These are phyloP conservation scores for Paxillus involutus DNA, from an alignment of 768 basidiomycete species.

Conservation along the genomic window DNA sequence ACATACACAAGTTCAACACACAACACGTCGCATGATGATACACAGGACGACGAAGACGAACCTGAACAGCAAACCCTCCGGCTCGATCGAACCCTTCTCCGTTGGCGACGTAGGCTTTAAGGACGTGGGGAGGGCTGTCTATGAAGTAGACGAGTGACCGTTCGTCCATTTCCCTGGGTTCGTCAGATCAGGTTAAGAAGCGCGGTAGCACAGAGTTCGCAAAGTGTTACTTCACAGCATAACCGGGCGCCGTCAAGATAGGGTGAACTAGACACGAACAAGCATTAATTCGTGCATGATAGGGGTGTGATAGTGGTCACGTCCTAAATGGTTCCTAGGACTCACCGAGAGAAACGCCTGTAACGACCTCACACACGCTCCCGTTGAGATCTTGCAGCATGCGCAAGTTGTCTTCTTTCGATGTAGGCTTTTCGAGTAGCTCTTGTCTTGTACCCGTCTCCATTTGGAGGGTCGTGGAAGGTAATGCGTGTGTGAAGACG, in stretches of 20 bases:
- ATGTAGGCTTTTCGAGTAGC: constrained; percentile 84
- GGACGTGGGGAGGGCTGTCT: constrained; percentile 54
- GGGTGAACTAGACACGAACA: constrained; percentile 56
- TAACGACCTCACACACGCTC: constrained; percentile 86
- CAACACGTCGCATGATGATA: not conserved
- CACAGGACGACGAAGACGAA: constrained; percentile 30
- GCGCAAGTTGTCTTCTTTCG: constrained; percentile 77
- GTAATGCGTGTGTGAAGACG: constrained; percentile 77
- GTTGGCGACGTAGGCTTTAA: constrained; percentile 80
- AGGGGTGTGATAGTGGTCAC: not conserved
- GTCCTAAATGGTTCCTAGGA: not conserved
- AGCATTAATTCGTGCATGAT: not conserved
- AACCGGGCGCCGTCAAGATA: constrained; percentile 73
- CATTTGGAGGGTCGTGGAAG: constrained; percentile 47
- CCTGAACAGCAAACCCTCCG: constrained; percentile 94
- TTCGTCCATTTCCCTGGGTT: constrained; percentile 73
- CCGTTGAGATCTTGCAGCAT: constrained; percentile 91
- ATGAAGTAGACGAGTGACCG: constrained; percentile 77
- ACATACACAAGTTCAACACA: not conserved
- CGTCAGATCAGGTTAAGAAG: not conserved
- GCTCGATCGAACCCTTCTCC: constrained; percentile 88
- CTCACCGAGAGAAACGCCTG: constrained; percentile 82
- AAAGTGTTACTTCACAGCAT: constrained; percentile 56
- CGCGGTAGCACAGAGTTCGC: not conserved
- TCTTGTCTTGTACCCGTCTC: constrained; percentile 57